phyloP scores from a whole-genome alignment of 306 rosid genomes.

The Cucurbita ficifolia region DNA sequence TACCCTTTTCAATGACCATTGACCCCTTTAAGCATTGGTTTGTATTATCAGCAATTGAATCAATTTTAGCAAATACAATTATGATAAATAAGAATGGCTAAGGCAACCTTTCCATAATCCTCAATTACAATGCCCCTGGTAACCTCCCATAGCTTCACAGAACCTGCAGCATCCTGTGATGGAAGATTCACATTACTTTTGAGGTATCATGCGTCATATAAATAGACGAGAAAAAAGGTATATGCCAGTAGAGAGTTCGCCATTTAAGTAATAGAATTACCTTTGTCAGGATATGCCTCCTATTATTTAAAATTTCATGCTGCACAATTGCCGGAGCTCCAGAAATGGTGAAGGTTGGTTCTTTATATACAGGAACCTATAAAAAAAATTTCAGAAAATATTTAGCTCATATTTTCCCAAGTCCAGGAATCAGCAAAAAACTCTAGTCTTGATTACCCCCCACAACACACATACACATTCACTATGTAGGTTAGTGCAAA shows the following conservation, averaged over 20 bases:
- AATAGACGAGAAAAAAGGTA: neutral
- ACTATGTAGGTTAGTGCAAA: no score
- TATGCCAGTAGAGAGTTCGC: neutral
- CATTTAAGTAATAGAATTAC: constrained; percentile 25
- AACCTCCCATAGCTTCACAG: constrained; percentile 97
- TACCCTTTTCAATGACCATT: neutral
- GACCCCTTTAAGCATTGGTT: constrained; percentile 9
- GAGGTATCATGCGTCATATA: neutral
- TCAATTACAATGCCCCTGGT: constrained; percentile 75
- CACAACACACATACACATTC: no score
- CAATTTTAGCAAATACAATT: constrained; percentile 5
- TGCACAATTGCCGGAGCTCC: constrained; percentile 88
- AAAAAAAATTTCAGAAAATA: constrained; percentile 12
- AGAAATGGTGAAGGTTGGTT: constrained; percentile 52
- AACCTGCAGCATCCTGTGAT: constrained; percentile 73
- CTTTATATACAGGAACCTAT: constrained; percentile 85
- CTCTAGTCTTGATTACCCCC: no score
- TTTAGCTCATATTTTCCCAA: constrained; percentile 3
- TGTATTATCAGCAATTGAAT: constrained; percentile 6
- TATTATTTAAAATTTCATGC: constrained; percentile 87
- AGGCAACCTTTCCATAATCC: constrained; percentile 81
- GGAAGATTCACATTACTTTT: constrained; percentile 5
- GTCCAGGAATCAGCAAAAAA: neutral
- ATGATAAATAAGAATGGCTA: constrained; percentile 9
- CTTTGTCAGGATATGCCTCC: constrained; percentile 92